These are phyloP conservation scores for Podila verticillata DNA, from an alignment of 192 early-diverging fungal genomes.

Conservation along the genomic window DNA sequence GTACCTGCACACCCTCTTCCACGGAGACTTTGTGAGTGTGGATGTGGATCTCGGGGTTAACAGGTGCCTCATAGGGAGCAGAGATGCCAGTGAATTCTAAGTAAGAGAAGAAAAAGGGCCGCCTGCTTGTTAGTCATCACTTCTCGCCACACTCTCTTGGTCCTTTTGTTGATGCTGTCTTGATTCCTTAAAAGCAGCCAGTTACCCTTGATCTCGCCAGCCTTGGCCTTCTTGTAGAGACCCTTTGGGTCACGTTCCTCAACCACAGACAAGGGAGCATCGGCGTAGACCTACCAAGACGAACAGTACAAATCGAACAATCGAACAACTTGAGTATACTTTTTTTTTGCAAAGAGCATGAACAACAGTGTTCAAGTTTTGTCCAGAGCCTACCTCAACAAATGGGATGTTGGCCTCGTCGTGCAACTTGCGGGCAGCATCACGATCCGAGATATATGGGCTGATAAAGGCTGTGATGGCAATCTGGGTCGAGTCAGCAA, in stretches of 20 bases:
- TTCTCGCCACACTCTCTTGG: too few species aligned
- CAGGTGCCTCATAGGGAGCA: conserved; percentile 90
- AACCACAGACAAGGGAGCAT: conserved; percentile 87
- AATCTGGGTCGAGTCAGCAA: conserved; percentile 86
- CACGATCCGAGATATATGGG: conserved; percentile 86
- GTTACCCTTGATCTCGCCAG: conserved; percentile 87
- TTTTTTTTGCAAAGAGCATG: too few species aligned
- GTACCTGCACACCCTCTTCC: conserved; percentile 72
- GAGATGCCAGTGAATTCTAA: conserved; percentile 93
- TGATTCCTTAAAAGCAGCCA: not conserved
- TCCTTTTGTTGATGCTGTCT: too few species aligned
- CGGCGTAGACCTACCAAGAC: conserved; percentile 72
- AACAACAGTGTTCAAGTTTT: too few species aligned
- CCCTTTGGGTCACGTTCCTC: conserved; percentile 96
- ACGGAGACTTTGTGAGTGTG: conserved; percentile 79
- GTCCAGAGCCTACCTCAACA: conserved; percentile 64
- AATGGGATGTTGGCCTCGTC: conserved; percentile 82
- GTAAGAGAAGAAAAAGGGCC: not conserved
- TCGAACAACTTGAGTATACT: not conserved
- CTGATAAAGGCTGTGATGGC: conserved; percentile 93
- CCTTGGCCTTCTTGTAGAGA: conserved; percentile 94
- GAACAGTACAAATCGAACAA: not conserved
- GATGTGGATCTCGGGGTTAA: conserved; percentile 86
- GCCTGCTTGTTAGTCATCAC: too few species aligned
- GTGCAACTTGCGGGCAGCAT: conserved; percentile 82